Conservation (phyloP, 164 flowering plant genomes). For the Tinospora cordifolia region DNA sequence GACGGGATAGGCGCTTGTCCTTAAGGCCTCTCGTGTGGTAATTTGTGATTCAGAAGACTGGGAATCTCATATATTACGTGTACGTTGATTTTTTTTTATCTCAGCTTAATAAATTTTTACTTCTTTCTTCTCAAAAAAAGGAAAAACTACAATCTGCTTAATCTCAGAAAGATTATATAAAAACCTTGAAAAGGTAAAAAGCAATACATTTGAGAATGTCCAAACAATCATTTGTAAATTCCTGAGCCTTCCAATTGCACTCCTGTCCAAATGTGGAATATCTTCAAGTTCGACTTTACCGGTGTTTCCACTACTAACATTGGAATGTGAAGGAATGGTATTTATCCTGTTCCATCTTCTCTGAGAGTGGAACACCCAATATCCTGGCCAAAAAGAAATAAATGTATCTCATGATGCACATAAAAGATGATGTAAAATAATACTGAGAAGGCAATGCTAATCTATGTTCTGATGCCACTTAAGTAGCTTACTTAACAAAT, state of each 20-base stretch:
- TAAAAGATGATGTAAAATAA: constrained; percentile 7
- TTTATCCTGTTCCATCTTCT: constrained; percentile 13
- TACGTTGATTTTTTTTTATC: too few species aligned
- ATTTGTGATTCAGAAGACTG: too few species aligned
- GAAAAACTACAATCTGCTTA: background rate
- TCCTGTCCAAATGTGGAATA: constrained; percentile 27
- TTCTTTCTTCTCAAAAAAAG: too few species aligned
- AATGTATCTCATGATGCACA: constrained; percentile 1
- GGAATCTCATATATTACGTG: too few species aligned
- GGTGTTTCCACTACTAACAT: constrained; percentile 11
- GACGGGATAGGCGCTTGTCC: too few species aligned
- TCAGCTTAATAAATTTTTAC: too few species aligned
- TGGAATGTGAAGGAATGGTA: constrained; percentile 5
- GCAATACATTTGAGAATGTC: background rate
- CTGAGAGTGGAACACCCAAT: constrained; percentile 18
- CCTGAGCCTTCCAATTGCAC: constrained; percentile 1
- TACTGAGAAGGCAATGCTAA: background rate
- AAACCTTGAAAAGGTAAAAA: background rate
- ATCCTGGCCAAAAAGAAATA: constrained; percentile 28
- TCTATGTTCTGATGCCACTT: background rate
- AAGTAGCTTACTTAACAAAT: background rate
- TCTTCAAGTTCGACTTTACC: constrained; percentile 14
- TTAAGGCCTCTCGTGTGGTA: too few species aligned
- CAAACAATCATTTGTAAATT: background rate
- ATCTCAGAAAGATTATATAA: background rate